Percentiles rank a stretch among this genome's conserved stretches.
These are phyloP conservation scores for Yarrowia deformans DNA, from an alignment of 805 yeast genomes.

Conservation along the genomic window DNA sequence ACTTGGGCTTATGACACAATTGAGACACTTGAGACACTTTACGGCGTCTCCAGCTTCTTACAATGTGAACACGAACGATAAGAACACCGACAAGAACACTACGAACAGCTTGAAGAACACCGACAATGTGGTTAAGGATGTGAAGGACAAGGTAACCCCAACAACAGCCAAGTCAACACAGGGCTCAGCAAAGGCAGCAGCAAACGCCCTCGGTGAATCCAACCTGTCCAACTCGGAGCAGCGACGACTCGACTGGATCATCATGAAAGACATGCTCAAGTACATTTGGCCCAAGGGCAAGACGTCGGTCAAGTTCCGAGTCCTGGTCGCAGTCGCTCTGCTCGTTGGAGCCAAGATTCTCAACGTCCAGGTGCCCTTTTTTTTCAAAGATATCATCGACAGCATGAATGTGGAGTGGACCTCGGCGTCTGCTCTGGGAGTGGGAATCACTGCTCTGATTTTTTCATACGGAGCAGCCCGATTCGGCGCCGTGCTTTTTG, in stretches of 20 bases:
- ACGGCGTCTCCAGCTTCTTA: not conserved
- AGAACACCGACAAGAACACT: no score
- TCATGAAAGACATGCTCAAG: constrained; percentile 46
- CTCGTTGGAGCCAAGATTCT: constrained; percentile 81
- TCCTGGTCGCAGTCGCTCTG: constrained; percentile 73
- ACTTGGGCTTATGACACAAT: no score
- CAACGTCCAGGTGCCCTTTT: constrained; percentile 96
- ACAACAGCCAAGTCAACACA: not conserved
- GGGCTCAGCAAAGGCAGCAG: constrained; percentile 2
- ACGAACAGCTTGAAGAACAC: not conserved
- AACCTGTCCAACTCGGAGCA: constrained; percentile 30
- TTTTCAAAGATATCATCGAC: constrained; percentile 86
- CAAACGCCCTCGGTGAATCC: constrained; percentile 1
- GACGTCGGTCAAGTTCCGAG: constrained; percentile 64
- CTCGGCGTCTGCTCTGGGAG: constrained; percentile 66
- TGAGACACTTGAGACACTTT: not conserved
- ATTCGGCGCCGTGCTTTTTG: constrained; percentile 92
- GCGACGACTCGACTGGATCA: constrained; percentile 41
- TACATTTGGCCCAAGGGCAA: constrained; percentile 53
- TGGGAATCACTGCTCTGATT: constrained; percentile 70
- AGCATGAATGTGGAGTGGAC: constrained; percentile 92
- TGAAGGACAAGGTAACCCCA: no score
- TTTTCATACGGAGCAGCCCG: constrained; percentile 93
- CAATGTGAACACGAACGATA: no score
- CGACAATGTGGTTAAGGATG: not conserved